phyloP scores from a whole-genome alignment of 2,329 filamentous ascomycete genomes.

The Beauveria scarabaeidicola region DNA sequence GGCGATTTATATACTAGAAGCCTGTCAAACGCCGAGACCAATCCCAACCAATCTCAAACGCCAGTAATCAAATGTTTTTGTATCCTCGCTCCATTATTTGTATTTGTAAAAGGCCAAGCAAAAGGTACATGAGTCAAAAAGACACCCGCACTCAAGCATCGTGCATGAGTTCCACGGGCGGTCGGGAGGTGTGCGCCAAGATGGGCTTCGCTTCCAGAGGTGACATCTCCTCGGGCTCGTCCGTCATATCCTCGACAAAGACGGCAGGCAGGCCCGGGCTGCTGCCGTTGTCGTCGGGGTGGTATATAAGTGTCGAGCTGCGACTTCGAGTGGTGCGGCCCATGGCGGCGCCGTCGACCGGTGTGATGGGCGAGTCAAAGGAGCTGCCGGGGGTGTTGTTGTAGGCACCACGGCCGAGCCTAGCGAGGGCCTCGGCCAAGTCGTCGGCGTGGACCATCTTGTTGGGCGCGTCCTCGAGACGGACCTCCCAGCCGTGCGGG shows the following conservation, averaged over 20 bases:
- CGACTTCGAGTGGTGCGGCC: constrained; percentile 39
- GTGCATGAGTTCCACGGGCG: constrained; percentile 58
- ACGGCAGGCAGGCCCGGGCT: constrained; percentile 54
- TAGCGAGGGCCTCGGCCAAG: constrained; percentile 56
- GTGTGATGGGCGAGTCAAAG: constrained; percentile 29
- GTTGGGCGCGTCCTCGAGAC: constrained; percentile 60
- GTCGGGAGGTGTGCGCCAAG: constrained; percentile 51
- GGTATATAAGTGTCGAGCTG: constrained; percentile 59
- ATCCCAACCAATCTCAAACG: neutral
- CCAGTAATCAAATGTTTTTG: neutral
- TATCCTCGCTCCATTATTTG: neutral
- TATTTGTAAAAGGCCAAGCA: neutral
- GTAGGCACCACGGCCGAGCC: constrained; percentile 42
- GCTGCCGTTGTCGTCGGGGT: constrained; percentile 46
- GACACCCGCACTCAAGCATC: constrained; percentile 20
- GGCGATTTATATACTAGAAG: neutral
- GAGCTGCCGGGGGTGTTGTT: constrained; percentile 3
- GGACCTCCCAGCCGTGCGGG: constrained; percentile 61
- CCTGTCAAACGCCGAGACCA: neutral
- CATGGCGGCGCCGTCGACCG: constrained; percentile 27
- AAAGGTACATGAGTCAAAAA: neutral
- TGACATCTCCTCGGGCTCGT: constrained; percentile 39
- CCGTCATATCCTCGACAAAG: constrained; percentile 59
- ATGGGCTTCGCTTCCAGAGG: constrained; percentile 39
- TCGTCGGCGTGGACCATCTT: constrained; percentile 62